Conservation (phyloP, 257 asterid species). For the Cynanchum wilfordii region DNA sequence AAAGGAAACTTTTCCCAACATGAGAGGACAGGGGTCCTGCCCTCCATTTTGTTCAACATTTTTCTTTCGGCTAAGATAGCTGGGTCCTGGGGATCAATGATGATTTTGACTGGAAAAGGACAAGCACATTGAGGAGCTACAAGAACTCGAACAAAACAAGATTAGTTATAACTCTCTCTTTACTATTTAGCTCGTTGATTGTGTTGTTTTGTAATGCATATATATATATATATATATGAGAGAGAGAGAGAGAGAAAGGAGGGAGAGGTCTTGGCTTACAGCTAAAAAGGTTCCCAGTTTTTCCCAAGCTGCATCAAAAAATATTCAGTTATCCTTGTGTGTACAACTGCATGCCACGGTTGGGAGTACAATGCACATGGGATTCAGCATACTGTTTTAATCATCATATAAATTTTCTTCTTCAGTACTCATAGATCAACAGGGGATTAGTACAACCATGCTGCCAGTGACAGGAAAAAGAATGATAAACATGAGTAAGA, state of each 20-base stretch:
- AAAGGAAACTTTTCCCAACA: not conserved
- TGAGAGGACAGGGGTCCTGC: not conserved
- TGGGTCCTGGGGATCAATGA: constrained; percentile 4
- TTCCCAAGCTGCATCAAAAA: not conserved
- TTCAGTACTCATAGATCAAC: not conserved
- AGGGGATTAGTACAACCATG: not conserved
- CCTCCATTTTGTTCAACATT: not conserved
- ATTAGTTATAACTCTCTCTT: not conserved
- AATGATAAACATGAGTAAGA: not conserved
- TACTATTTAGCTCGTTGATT: not conserved
- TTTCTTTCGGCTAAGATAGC: constrained; percentile 1
- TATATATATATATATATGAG: not conserved
- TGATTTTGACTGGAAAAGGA: not conserved
- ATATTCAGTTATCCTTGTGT: not conserved
- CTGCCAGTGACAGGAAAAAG: not conserved
- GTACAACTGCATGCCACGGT: not conserved
- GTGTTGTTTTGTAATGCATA: not conserved
- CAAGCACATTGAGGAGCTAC: not conserved
- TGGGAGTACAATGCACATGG: not conserved
- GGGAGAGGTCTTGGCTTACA: constrained; percentile 8
- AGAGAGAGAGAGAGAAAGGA: not conserved
- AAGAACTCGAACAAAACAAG: not conserved
- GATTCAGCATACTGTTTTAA: too few species aligned
- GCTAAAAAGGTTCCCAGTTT: not conserved
- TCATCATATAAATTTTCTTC: too few species aligned